Base-by-base conservation (phyloP, 768 basidiomycete genomes). In the Boletellus ananiceps region DNA sequence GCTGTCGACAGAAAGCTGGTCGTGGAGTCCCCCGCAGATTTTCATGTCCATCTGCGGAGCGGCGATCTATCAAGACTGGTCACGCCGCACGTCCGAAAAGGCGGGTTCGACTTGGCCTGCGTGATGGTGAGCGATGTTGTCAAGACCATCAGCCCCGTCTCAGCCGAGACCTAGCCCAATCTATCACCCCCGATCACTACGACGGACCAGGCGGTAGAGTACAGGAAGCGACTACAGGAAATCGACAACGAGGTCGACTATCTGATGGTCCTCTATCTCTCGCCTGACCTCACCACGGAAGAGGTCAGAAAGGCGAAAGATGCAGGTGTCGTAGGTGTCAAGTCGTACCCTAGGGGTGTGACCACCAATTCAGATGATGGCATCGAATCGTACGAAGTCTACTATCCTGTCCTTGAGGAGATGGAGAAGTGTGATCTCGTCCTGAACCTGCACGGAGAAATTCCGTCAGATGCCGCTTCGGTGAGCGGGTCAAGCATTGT, bases 331-430 rank as follows among this genome's bases (percentile, higher is more conserved):
- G 79, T 78, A 40, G 80, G 95, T 35, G 91, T 99, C 58, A 98
- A 99, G 70, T 93, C 90, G 14, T 99, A 99, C 67, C 96, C 96
- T 41, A 78, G 90, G 52, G 96, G 96, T 9, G 95, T 99, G 4
- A 99, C 96, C 19, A 99, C 96, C 32, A 95, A 97, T 67, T 94
- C 91, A 12, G 91, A 93, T 50, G 84, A 89, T 31, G 96, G 96
- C 7, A 95, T 98, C 56, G 95, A 98, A 66, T 91, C 91, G 13
- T 98, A 98, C 59, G 88, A 89, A 58, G 76, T 80, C 1, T 99
- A 95, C 65, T 96, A 97, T 68, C 86, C 88, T 16, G 81, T 96
- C 29, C 98, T 99, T 64, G 83, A 82, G 59, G 88, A 84, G 33
- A 97, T 98, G 94, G 83, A 97, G 71, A 83, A 89, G 61, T 85